phyloP scores from a whole-genome alignment of 768 basidiomycete species.

The Serendipita sp. region DNA sequence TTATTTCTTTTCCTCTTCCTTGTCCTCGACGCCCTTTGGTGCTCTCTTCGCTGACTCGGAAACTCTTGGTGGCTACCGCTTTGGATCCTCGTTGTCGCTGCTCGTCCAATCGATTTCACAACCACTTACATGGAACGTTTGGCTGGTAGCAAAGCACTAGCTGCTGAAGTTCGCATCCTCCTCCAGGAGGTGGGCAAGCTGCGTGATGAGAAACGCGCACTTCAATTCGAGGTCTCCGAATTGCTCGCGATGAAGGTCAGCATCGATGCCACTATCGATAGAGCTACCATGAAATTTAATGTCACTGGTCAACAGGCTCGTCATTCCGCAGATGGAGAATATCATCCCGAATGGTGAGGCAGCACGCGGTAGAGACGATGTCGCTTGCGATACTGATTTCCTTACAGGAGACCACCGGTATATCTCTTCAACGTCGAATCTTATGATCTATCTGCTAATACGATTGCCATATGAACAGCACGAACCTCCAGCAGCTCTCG shows the following conservation, averaged over 20 bases:
- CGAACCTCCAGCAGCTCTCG: constrained; percentile 6
- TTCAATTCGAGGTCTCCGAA: constrained; percentile 25
- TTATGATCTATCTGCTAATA: neutral
- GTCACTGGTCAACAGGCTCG: constrained; percentile 11
- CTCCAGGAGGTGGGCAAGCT: constrained; percentile 46
- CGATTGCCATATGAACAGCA: neutral
- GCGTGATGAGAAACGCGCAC: constrained; percentile 39
- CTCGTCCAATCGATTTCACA: neutral
- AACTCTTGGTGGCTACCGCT: neutral
- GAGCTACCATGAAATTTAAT: neutral
- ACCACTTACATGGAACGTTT: neutral
- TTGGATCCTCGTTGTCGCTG: neutral
- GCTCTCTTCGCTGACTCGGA: neutral
- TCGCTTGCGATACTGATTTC: neutral
- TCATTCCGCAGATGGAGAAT: constrained; percentile 15
- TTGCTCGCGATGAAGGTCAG: constrained; percentile 20
- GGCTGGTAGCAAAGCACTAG: constrained; percentile 37
- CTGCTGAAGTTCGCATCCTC: constrained; percentile 44
- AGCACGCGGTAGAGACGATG: neutral
- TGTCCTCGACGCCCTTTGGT: neutral
- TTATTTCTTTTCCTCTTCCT: neutral
- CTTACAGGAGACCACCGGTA: constrained; percentile 6
- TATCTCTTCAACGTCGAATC: neutral
- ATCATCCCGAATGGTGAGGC: constrained; percentile 7
- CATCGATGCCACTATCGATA: neutral